These are phyloP conservation scores for Myxozyma monticola DNA, from an alignment of 805 yeast genomes.

Conservation along the genomic window DNA sequence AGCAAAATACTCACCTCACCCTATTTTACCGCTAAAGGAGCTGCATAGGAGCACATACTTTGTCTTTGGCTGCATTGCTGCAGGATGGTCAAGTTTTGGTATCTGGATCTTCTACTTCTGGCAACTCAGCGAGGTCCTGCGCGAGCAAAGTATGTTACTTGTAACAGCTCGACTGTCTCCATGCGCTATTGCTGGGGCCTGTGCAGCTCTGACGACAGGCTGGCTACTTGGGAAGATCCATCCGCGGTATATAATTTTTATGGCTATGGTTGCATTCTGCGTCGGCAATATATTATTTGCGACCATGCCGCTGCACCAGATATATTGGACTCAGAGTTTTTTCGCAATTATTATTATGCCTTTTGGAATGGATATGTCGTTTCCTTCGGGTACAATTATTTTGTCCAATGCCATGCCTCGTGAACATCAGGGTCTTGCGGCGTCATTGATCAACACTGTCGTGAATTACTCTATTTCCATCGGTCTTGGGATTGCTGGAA, in stretches of 20 bases:
- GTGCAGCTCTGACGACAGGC: slow-evolving; percentile 57
- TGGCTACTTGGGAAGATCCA: slow-evolving; percentile 46
- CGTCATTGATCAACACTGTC: slow-evolving; percentile 67
- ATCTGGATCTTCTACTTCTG: slow-evolving; percentile 67
- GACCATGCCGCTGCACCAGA: slow-evolving; percentile 58
- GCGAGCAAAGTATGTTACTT: slow-evolving; percentile 50
- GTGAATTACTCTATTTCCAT: slow-evolving; percentile 71
- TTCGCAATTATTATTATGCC: slow-evolving; percentile 57
- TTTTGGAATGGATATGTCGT: slow-evolving; percentile 78
- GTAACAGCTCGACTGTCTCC: slow-evolving; percentile 51
- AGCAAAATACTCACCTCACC: slow-evolving; percentile 46
- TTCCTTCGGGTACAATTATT: slow-evolving; percentile 62
- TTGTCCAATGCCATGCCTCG: slow-evolving; percentile 43
- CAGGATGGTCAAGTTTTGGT: slow-evolving; percentile 81
- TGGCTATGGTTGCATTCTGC: slow-evolving; percentile 55
- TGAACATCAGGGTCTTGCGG: slow-evolving; percentile 75
- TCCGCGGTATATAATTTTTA: slow-evolving; percentile 52
- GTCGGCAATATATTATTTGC: slow-evolving; percentile 56
- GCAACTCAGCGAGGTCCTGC: slow-evolving; percentile 51
- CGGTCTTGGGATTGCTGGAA: slow-evolving; percentile 70
- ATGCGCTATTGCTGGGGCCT: slow-evolving; percentile 52
- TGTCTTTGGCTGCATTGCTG: slow-evolving; percentile 51
- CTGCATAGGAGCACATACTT: slow-evolving; percentile 49
- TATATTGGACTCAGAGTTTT: slow-evolving; percentile 59
- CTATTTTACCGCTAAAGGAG: slow-evolving; percentile 55